Evolutionary conservation across 768 basidiomycete genomes (phyloP).

Genomic region (Baorangia bicolor): DNA sequence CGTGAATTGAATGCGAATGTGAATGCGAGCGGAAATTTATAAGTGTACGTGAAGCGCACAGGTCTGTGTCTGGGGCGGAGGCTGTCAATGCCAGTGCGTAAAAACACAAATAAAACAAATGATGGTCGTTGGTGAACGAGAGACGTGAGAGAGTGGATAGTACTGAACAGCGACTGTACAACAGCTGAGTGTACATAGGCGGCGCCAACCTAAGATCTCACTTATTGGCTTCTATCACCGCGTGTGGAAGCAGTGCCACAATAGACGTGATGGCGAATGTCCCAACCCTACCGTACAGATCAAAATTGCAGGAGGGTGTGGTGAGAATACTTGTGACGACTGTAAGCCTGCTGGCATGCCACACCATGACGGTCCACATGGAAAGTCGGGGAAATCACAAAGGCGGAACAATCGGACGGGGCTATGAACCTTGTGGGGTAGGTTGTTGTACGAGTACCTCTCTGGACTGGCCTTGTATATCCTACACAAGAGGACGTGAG

Average conservation of each 20-base stretch:
- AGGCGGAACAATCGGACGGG: neutral
- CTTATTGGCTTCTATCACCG: conserved; percentile 11
- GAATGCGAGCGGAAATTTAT: conserved; percentile 15
- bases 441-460: conserved; percentile 68
- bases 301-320: conserved; percentile 9
- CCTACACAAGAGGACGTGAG: conserved; percentile 38
- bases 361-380: conserved; percentile 5
- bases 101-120: conserved; percentile 25
- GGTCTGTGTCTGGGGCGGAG: conserved; percentile 7
- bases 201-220: conserved; percentile 12
- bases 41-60: conserved; percentile 2
- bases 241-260: conserved; percentile 8
- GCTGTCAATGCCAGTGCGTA: conserved; percentile 16
- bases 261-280: neutral
- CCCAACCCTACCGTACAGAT: conserved; percentile 8
- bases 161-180: conserved; percentile 24
- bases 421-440: conserved; percentile 66
- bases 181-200: conserved; percentile 22
- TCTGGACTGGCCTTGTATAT: conserved; percentile 61
- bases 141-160: conserved; percentile 10
- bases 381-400: conserved; percentile 3
- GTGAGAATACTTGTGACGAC: conserved; percentile 1
- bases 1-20: conserved; percentile 22
- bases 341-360: conserved; percentile 8
- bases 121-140: conserved; percentile 22